A percentile compares a stretch with the other conserved stretches of the same genome.
Evolutionary conservation across 2,329 filamentous ascomycete species (phyloP).

Genomic region (Tolypocladium sp.): DNA sequence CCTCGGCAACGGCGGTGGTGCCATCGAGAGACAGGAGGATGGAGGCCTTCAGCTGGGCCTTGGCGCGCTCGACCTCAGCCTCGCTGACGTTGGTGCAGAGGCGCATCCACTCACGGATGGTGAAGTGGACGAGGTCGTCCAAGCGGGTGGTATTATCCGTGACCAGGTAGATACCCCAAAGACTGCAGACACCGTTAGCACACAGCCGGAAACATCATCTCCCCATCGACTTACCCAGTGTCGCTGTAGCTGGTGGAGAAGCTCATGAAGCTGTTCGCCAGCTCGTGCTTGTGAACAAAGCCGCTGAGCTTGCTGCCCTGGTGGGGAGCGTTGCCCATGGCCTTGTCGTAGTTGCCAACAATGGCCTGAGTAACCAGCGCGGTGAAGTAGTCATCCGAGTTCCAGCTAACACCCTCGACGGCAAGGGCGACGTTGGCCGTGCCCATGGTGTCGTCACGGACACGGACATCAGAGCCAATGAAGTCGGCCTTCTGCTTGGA

Average conservation of each 20-base stretch:
- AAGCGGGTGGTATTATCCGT: conserved; percentile 79
- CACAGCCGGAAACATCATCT: not conserved
- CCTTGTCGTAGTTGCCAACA: conserved; percentile 98
- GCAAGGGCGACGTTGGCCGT: conserved; percentile 97
- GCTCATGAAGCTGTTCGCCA: conserved; percentile 99
- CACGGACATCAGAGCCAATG: conserved; percentile 88
- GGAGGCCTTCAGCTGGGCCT: conserved; percentile 97
- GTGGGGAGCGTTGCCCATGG: conserved; percentile 94
- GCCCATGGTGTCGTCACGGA: conserved; percentile 92
- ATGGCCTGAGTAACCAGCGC: conserved; percentile 96
- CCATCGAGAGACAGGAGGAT: conserved; percentile 95
- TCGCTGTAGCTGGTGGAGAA: conserved; percentile 99
- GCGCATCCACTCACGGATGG: conserved; percentile 95
- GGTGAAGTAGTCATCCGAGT: conserved; percentile 98
- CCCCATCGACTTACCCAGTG: conserved; percentile 64
- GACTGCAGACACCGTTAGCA: conserved; percentile 44
- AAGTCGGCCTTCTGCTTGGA: conserved; percentile 90
- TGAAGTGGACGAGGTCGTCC: conserved; percentile 96
- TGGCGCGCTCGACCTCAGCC: conserved; percentile 93
- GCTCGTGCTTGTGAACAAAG: conserved; percentile 85
- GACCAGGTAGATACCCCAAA: conserved; percentile 99
- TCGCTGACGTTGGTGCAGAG: conserved; percentile 81
- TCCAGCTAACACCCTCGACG: conserved; percentile 99
- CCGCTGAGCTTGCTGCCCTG: conserved; percentile 97
- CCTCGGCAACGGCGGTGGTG: conserved; percentile 93